A percentile compares a stretch with the other conserved stretches of the same genome.
Evolutionary conservation across 2,329 filamentous ascomycete genomes (phyloP).

Genomic region (Claviceps arundinis): DNA sequence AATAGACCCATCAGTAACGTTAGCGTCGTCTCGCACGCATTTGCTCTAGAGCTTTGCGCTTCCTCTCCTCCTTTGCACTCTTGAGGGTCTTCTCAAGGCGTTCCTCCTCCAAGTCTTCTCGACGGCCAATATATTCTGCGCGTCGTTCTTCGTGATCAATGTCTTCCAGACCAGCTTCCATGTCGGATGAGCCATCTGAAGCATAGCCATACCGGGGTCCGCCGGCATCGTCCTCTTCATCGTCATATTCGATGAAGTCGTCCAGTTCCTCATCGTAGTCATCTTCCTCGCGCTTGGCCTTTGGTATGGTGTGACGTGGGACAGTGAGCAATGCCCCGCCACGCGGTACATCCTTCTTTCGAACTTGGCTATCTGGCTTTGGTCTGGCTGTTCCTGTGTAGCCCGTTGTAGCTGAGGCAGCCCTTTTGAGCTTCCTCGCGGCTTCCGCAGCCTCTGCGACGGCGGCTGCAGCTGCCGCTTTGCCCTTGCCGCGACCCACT

Average conservation of each 20-base stretch:
- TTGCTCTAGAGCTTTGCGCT: constrained; percentile 27
- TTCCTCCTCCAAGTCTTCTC: constrained; percentile 54
- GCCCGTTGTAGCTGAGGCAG: constrained; percentile 47
- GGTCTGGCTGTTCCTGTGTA: constrained; percentile 53
- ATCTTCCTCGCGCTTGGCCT: constrained; percentile 32
- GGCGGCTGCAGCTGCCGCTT: neutral
- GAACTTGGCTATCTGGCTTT: constrained; percentile 24
- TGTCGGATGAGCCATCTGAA: constrained; percentile 58
- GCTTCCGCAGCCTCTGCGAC: constrained; percentile 21
- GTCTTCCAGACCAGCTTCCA: constrained; percentile 65
- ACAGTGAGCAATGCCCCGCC: constrained; percentile 29
- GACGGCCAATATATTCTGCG: constrained; percentile 48
- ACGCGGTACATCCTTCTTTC: constrained; percentile 22
- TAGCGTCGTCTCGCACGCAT: constrained; percentile 19
- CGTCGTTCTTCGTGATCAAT: constrained; percentile 57
- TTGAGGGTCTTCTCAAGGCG: constrained; percentile 48
- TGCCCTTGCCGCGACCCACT: constrained; percentile 8
- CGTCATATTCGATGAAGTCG: constrained; percentile 49
- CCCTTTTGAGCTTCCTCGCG: constrained; percentile 49
- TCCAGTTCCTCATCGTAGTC: constrained; percentile 52
- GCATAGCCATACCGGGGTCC: constrained; percentile 39
- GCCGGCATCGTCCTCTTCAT: constrained; percentile 35
- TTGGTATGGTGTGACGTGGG: constrained; percentile 16
- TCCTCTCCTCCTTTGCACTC: constrained; percentile 46
- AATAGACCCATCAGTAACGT: neutral